Base-by-base conservation (phyloP, 768 basidiomycete species). In the Suillus placidus region DNA sequence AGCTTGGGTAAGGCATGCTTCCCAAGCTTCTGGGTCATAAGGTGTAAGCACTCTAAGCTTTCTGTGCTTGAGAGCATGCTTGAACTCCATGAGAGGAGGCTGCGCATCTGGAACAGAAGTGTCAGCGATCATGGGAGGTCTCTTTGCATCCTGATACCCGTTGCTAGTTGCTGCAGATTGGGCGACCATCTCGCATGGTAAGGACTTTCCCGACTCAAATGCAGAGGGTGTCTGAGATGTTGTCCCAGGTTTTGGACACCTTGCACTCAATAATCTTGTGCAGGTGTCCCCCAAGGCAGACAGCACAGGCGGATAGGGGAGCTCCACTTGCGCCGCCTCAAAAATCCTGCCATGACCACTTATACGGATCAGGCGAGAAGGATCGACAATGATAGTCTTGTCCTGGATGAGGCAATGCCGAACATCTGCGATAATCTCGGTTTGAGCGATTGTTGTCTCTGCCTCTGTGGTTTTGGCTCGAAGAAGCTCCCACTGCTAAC, bases 101-200 rank as follows among this genome's bases (percentile, higher is more conserved):
- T 0, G 20, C 10, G 2, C 45, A 45, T 5, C 45, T 10, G 1
- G 45, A 45, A 3, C 43, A 45, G 4, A 45, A 45, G 5, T 45
- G n/a, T 4, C 7, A 4, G 1, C 9, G 4, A 2, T 45, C 45
- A 7, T 45, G 45, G 0, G n/a, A 4, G 20, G n/a, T 12, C 0
- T 45, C n/a, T 2, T 0, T 45, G 20, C 43, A 45, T 8, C 43
- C 43, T 9, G 18, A 2, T 0, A 45, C 43, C 4, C 20, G 2
- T 20, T 45, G 43, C 43, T 20, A 45, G 18, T 45, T 9, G 4
- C 45, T 45, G 45, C 45, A 45, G 4, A 45, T n/a, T n/a, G 45
- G 20, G 9, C 1, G 8, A 18, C 42, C 13, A 2, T 45, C 45
- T n/a, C 4, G 10, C 45, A 45, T 45, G n/a, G 20, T 45, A 1